phyloP scores from a whole-genome alignment of 2,329 filamentous ascomycete genomes.

The Fusarium phyllophilum region DNA sequence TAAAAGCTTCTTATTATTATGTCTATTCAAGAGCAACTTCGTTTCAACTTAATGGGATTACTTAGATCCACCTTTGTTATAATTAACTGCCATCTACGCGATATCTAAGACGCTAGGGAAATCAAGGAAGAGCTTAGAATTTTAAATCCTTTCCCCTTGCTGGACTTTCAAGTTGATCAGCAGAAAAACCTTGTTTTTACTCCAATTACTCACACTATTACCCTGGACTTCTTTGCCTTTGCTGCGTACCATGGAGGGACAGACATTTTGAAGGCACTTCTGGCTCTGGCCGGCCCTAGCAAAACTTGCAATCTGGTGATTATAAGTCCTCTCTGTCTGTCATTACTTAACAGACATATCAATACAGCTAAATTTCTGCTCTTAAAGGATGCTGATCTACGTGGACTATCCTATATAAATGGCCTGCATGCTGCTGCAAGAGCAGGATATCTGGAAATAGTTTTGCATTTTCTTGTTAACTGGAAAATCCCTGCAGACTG shows the following conservation, averaged over 20 bases:
- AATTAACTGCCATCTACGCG: no score
- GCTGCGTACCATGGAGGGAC: no score
- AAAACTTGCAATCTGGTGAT: no score
- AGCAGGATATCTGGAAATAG: neutral
- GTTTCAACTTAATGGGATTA: no score
- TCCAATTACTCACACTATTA: rapidly evolving
- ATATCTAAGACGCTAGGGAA: no score
- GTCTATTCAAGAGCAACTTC: no score
- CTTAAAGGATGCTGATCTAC: neutral
- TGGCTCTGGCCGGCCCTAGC: no score
- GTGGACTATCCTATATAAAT: neutral
- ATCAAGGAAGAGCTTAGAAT: no score
- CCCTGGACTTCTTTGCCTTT: no score
- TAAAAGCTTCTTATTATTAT: no score
- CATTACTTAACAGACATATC: neutral
- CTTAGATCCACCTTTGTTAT: no score
- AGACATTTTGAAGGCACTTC: no score
- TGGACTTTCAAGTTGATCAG: neutral
- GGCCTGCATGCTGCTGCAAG: neutral
- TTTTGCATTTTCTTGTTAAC: neutral
- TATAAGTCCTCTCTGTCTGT: neutral
- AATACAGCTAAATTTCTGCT: neutral
- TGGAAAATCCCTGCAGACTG: neutral
- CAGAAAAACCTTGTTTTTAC: neutral
- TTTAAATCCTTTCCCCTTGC: rapidly evolving